A percentile compares a stretch with the other conserved stretches of the same genome.
These are phyloP conservation scores for Sugiyamaella novakii DNA, from an alignment of 1,139 yeast species.

Conservation along the genomic window DNA sequence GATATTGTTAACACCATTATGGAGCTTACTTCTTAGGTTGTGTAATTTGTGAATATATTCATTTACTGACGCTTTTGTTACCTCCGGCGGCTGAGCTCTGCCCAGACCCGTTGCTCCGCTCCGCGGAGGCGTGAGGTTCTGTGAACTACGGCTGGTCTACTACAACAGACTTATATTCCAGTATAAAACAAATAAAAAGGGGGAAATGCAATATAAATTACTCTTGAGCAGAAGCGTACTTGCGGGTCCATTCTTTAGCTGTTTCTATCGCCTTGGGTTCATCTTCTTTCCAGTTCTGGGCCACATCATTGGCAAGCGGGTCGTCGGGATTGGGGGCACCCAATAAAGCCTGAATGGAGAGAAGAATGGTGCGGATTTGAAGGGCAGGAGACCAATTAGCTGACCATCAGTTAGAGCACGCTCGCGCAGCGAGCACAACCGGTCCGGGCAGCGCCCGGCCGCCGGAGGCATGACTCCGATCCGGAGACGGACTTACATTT, in stretches of 20 bases:
- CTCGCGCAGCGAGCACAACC: no score
- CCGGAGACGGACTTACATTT: slow-evolving; percentile 57
- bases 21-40: slow-evolving; percentile 55
- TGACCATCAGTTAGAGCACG: no score
- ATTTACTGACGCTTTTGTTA: not conserved
- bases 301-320: slow-evolving; percentile 97
- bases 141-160: no score
- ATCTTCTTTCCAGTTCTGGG: slow-evolving; percentile 91
- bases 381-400: slow-evolving; percentile 96
- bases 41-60: not conserved
- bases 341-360: slow-evolving; percentile 88
- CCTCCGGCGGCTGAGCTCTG: slow-evolving; percentile 14
- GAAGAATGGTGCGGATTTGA: slow-evolving; percentile 89
- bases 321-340: slow-evolving; percentile 99
- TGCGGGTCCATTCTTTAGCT: slow-evolving; percentile 84
- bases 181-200: not conserved
- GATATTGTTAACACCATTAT: slow-evolving; percentile 96
- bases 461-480: no score
- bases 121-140: no score
- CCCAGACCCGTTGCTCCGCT: slow-evolving; percentile 14
- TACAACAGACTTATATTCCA: slow-evolving; percentile 3
- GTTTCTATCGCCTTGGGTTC: slow-evolving; percentile 77
- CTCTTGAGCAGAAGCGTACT: slow-evolving; percentile 59
- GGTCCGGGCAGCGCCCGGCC: no score
- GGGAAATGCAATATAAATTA: slow-evolving; percentile 7